Evolutionary conservation across 1,284 basidiomycete species (phyloP).

Genomic region (Tilletia walkeri): DNA sequence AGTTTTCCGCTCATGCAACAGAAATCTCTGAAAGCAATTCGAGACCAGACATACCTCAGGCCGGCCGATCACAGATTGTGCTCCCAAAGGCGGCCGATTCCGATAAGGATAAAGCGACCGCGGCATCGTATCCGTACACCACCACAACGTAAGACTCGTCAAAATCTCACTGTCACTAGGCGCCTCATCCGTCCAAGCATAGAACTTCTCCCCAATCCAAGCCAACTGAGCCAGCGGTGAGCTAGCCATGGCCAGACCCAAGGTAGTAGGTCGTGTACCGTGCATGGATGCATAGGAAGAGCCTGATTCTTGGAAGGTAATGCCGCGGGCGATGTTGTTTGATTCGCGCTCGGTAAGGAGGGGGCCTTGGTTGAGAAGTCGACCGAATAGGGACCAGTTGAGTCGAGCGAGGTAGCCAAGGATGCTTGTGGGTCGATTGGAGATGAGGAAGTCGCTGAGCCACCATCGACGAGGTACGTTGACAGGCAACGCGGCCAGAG

Average conservation of each 20-base stretch:
- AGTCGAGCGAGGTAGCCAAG: neutral
- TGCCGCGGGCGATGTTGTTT: slow-evolving; percentile 27
- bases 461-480: slow-evolving; percentile 12
- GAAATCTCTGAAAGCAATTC: too few relatives aligned
- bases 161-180: slow-evolving; percentile 42
- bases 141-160: slow-evolving; percentile 57
- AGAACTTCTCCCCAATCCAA: slow-evolving; percentile 59
- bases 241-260: slow-evolving; percentile 55
- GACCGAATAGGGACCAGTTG: neutral
- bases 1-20: too few relatives aligned
- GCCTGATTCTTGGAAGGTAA: slow-evolving; percentile 37
- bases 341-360: slow-evolving; percentile 42
- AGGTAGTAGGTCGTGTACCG: slow-evolving; percentile 56
- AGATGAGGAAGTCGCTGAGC: slow-evolving; percentile 23
- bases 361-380: slow-evolving; percentile 24
- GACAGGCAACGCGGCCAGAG: slow-evolving; percentile 19
- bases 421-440: slow-evolving; percentile 18
- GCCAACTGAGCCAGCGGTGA: slow-evolving; percentile 57
- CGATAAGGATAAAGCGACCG: slow-evolving; percentile 59
- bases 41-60: slow-evolving; percentile 13
- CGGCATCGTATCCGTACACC: slow-evolving; percentile 57
- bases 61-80: slow-evolving; percentile 20
- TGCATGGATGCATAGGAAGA: slow-evolving; percentile 47
- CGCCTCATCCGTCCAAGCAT: slow-evolving; percentile 56
- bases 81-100: slow-evolving; percentile 42